These are phyloP conservation scores for Penicillium sp. DNA, from an alignment of 2,329 filamentous ascomycete species.

Conservation along the genomic window DNA sequence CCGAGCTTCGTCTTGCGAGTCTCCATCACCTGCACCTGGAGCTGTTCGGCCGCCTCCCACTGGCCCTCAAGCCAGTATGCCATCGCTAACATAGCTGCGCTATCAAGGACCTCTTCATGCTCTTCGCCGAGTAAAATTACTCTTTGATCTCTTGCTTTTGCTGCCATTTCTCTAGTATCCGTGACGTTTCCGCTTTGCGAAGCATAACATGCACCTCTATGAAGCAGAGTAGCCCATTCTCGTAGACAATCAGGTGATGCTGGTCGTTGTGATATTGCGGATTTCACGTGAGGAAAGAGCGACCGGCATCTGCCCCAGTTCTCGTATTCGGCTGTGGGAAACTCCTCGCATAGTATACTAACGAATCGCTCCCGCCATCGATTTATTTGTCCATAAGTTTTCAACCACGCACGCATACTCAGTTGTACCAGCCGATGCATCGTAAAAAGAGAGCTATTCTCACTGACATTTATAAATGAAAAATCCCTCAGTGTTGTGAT, in stretches of 20 bases:
- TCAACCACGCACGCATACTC: constrained; percentile 25
- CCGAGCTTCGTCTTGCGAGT: no score
- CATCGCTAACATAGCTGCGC: background rate
- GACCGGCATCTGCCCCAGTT: constrained; percentile 23
- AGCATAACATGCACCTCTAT: background rate
- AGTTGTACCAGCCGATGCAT: constrained; percentile 31
- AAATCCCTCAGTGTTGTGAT: background rate
- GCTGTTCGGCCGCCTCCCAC: background rate
- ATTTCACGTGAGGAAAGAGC: constrained; percentile 26
- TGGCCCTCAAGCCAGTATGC: background rate
- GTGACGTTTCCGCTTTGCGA: background rate
- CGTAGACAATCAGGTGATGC: background rate
- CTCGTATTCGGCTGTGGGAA: constrained; percentile 20
- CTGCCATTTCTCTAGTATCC: background rate
- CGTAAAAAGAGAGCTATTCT: constrained; percentile 10
- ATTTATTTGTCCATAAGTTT: constrained; percentile 20
- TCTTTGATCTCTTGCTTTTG: background rate
- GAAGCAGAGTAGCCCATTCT: background rate
- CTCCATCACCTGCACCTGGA: no score
- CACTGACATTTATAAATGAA: constrained; percentile 9
- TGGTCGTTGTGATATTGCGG: constrained; percentile 9
- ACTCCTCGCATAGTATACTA: constrained; percentile 12
- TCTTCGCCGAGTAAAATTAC: background rate
- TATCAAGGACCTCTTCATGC: background rate
- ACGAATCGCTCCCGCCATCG: constrained; percentile 24